Conservation (phyloP, 768 basidiomycete genomes). For the Mrakia blollopis region DNA sequence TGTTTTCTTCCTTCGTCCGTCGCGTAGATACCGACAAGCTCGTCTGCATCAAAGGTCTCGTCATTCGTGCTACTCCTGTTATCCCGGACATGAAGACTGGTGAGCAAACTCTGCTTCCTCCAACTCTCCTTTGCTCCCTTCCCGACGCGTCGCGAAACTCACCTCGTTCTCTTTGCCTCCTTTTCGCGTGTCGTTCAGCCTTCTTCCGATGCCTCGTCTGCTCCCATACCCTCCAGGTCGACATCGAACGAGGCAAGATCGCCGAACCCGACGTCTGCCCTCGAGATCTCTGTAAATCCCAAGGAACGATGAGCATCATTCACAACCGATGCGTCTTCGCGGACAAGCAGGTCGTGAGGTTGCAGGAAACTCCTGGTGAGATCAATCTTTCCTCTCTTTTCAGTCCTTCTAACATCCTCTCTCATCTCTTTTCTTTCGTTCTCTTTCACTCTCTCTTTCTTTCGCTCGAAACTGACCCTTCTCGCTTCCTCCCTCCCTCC, state of each 20-base stretch:
- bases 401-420: neutral
- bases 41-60: constrained; percentile 89
- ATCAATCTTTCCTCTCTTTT: no score
- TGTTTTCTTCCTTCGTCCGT: neutral
- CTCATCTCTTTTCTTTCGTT: neutral
- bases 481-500: neutral
- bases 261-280: constrained; percentile 87
- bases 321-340: constrained; percentile 97
- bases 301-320: constrained; percentile 87
- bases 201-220: constrained; percentile 97
- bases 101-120: constrained; percentile 34
- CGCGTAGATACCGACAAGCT: constrained; percentile 91
- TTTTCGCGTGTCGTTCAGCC: constrained; percentile 47
- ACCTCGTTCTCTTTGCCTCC: constrained; percentile 16
- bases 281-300: constrained; percentile 80
- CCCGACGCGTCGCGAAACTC: neutral
- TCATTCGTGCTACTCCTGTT: constrained; percentile 93
- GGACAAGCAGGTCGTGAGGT: constrained; percentile 86
- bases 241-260: constrained; percentile 97
- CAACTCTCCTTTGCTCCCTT: no score
- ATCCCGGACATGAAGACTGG: constrained; percentile 95
- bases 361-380: constrained; percentile 82
- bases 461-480: neutral
- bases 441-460: neutral
- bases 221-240: constrained; percentile 92